A percentile compares a stretch with the other conserved stretches of the same genome.
phyloP scores from a whole-genome alignment of 75 land plant species.

The Selaginella tamariscina region DNA sequence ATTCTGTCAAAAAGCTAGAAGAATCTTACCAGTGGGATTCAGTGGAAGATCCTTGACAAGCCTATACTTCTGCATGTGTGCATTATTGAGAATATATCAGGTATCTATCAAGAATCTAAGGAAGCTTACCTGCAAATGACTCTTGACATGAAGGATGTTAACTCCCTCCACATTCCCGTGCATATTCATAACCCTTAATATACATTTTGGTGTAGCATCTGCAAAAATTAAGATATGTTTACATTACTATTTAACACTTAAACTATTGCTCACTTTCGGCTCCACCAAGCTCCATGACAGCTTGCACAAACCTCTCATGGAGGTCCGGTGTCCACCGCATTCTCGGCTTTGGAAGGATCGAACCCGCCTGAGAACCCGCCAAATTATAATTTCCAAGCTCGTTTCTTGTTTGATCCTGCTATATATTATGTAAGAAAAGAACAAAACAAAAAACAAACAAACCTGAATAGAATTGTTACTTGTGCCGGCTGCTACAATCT shows the following conservation, averaged over 20 bases:
- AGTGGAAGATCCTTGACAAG: slow-evolving; percentile 41
- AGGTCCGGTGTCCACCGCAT: slow-evolving; percentile 23
- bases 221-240: too few relatives aligned
- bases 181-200: not conserved
- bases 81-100: too few relatives aligned
- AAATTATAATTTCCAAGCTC: too few relatives aligned
- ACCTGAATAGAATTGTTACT: too few relatives aligned
- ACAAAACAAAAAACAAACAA: too few relatives aligned
- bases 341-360: slow-evolving; percentile 10
- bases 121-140: not conserved
- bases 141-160: not conserved
- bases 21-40: slow-evolving; percentile 28
- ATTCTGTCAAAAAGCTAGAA: not conserved
- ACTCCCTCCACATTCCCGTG: not conserved
- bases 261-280: slow-evolving; percentile 22
- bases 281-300: slow-evolving; percentile 18
- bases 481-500: not conserved
- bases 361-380: not conserved
- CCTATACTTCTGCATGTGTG: slow-evolving; percentile 58
- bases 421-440: too few relatives aligned
- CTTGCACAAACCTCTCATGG: slow-evolving; percentile 18
- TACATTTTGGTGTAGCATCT: not conserved
- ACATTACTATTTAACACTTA: too few relatives aligned
- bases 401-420: too few relatives aligned
- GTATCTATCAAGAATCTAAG: not conserved